Evolutionary conservation across 768 basidiomycete genomes (phyloP), one percentile per base, ranked within the genome.

Genomic region (Boletus tomentosulus): DNA sequence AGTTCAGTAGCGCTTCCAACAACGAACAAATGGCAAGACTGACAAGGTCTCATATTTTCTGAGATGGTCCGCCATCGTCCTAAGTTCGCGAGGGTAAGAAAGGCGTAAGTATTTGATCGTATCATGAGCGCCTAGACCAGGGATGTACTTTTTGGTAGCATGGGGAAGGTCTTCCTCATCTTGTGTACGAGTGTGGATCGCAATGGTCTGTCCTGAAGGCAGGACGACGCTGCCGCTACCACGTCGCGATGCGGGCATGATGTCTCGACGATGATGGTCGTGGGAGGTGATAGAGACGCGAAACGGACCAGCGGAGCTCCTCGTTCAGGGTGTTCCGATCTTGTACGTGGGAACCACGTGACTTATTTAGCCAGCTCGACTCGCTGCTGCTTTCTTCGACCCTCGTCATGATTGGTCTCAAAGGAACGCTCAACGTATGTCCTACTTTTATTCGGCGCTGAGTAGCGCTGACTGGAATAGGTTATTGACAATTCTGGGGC

Each of bases 401-500:
- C 48, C 5, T 28, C 33, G 25, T 19, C 49, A 98, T 98, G 95
- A 92, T 98, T 77, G 94, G 94, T 55, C 90, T 98, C 64, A 98
- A 98, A 69, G 82, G 85, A 52, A 92, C 86, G 0, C 81, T 98
- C 55, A 94, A 92, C 74, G 92, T 91, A 60, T 51, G 82, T 71
- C 27, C 24, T 15, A 42, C 34, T 16, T 25, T 35, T 39, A 38
- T 22, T 19, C 8, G 28, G 16, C 6, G 30, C n/a, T 24, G 34
- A 41, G 48, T 33, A 37, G 57, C 7, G n/a, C 13, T 34, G 27
- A 58, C 30, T 33, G 15, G n/a, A 34, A 34, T 53, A 93, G 91
- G 86, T 92, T 59, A 97, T 98, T 70, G 96, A 98, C 78, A 98
- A 98, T 72, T 94, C 96, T 6, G 96, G 96, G 31, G 95, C 92